Evolutionary conservation across 2,329 filamentous ascomycete genomes (phyloP), one percentile per base, ranked within the genome.

Genomic region (Nemania sp.): DNA sequence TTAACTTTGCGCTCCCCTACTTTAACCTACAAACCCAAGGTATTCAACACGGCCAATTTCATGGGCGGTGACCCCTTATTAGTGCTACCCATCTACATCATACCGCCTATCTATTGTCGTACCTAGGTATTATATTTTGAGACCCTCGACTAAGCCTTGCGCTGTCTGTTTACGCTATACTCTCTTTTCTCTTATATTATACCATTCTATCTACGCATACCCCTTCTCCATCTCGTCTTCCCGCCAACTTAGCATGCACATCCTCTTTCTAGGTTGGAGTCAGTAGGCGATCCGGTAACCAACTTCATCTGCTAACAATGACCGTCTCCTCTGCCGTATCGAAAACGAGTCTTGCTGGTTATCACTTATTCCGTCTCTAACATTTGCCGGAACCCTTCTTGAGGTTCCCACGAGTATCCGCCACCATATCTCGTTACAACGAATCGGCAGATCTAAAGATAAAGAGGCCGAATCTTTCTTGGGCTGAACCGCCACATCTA

Each of bases 351-450:
- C 70, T 57, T 68, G 64, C 67, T 70, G 72, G 70, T 69, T 74
- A 67, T 62, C 71, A 69, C 58, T 59, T 73, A 66, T 71, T 73
- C 66, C 71, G 72, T 64, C 76, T 78, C 74, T 79, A 77, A 76
- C 77, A 79, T 73, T 75, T 73, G 71, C 71, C 73, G 77, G 76
- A 78, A 75, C 77, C 74, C 70, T 51, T 64, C 67, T 63, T 69
- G 72, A 75, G 77, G 77, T 78, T 79, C 76, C 76, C 75, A 57
- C 65, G 59, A 62, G 45, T 54, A 51, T 59, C 29, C 24, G 38
- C 52, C 51, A 38, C 43, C 59, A 41, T 26, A 52, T 45, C 62
- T 62, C 51, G 22, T 49, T 53, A 41, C 35, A 59, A 7, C 51
- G 11, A 22, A 27, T 58, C 38, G 52, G 54, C 66, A 60, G n/a